Evolutionary conservation across 139 green algal species (phyloP).

Genomic region (Gonium pectorale): DNA sequence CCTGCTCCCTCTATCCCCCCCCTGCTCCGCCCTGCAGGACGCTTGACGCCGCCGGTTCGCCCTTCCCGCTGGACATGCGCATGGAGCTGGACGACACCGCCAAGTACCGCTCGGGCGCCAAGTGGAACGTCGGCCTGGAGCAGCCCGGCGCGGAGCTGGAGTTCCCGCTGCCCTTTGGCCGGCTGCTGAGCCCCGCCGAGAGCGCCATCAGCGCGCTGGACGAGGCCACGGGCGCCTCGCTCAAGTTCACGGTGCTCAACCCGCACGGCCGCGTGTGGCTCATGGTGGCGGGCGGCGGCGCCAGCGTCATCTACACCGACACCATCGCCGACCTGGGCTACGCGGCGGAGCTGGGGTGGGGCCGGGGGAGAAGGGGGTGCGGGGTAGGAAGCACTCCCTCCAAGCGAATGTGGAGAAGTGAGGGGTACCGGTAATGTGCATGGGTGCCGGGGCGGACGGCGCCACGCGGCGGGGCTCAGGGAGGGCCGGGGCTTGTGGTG

Average conservation of each 20-base stretch:
- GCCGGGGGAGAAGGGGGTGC: background rate
- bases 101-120: conserved; percentile 72
- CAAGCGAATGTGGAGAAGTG: too few species aligned
- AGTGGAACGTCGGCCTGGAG: conserved; percentile 65
- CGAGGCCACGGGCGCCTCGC: conserved; percentile 84
- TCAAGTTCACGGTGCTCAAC: conserved; percentile 96
- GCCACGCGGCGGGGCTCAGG: too few species aligned
- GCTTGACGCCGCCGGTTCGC: conserved; percentile 56
- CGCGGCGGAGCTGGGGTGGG: conserved; percentile 66
- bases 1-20: conserved; percentile 55
- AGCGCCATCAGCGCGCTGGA: conserved; percentile 67
- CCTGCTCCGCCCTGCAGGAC: background rate
- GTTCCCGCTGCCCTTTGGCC: conserved; percentile 94
- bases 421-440: too few species aligned
- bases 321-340: conserved; percentile 89
- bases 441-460: too few species aligned
- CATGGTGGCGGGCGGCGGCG: conserved; percentile 93
- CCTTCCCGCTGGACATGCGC: conserved; percentile 84
- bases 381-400: background rate
- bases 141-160: conserved; percentile 65
- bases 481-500: too few species aligned
- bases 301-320: conserved; percentile 94
- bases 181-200: conserved; percentile 82
- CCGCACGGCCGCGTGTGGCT: conserved; percentile 92
- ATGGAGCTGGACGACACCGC: conserved; percentile 95